A percentile compares a stretch with the other conserved stretches of the same genome.
These are phyloP conservation scores for Neofusicoccum kwambonambiense DNA, from an alignment of 2,329 filamentous ascomycete genomes.

Conservation along the genomic window DNA sequence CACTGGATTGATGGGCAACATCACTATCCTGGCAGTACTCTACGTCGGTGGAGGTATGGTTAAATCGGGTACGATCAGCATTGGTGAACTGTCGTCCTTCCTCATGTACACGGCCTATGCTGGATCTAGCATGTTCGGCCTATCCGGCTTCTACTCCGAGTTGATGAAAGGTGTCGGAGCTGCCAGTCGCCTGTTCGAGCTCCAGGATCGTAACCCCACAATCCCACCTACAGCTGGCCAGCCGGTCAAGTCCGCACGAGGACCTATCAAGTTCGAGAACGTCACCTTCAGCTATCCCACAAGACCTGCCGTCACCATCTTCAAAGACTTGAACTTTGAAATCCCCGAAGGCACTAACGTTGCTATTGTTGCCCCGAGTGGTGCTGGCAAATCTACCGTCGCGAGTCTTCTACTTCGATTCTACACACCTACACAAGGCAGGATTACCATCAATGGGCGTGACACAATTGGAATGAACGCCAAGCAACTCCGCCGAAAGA, in stretches of 20 bases:
- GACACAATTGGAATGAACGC: slow-evolving; percentile 87
- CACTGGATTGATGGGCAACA: slow-evolving; percentile 90
- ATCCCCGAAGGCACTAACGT: slow-evolving; percentile 94
- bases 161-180: slow-evolving; percentile 99
- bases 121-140: slow-evolving; percentile 83
- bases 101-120: slow-evolving; percentile 96
- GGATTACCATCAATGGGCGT: slow-evolving; percentile 77
- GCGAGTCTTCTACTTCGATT: slow-evolving; percentile 88
- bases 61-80: slow-evolving; percentile 76
- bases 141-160: slow-evolving; percentile 96
- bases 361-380: slow-evolving; percentile 92
- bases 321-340: slow-evolving; percentile 82
- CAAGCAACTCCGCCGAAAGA: slow-evolving; percentile 86
- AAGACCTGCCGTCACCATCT: slow-evolving; percentile 85
- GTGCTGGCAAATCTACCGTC: slow-evolving; percentile 94
- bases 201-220: slow-evolving; percentile 83
- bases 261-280: slow-evolving; percentile 82
- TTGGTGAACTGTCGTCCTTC: slow-evolving; percentile 93
- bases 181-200: slow-evolving; percentile 91
- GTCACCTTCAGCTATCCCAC: slow-evolving; percentile 92
- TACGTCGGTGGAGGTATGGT: slow-evolving; percentile 91
- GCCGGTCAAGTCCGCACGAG: slow-evolving; percentile 79
- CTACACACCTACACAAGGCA: slow-evolving; percentile 77
- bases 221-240: slow-evolving; percentile 83
- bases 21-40: slow-evolving; percentile 89